Evolutionary conservation across 441 rosid species (phyloP), one percentile per base, ranked within the genome.

Genomic region (Jatropha multifida): DNA sequence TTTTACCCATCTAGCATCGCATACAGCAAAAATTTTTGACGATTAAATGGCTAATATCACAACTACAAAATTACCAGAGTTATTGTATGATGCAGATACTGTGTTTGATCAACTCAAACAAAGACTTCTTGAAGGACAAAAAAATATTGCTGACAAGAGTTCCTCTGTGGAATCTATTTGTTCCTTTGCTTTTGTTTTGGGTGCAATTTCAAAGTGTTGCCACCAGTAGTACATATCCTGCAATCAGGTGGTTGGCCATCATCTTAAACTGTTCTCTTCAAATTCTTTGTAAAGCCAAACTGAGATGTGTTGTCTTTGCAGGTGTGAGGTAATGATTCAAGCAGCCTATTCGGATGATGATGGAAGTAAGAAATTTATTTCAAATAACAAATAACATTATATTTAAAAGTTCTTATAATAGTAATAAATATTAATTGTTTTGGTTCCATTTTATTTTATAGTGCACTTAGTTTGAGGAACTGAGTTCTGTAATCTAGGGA

Each of bases 281-380:
- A 38, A 20, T 12, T 44, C 65, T 65, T 49, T 14, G 0, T n/a
- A 14, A 42, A 65, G 40, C 44, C 46, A 69, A 64, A 67, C 55
- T 48, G 59, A 44, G 63, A 71, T 23, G 0, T 37, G 41, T 55
- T 59, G 55, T 60, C 20, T 76, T 44, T 72, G 44, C 79, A 94
- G 99, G 91, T 94, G 98, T 75, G 90, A 95, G 88, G 90, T 95
- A 74, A 88, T 88, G 96, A 95, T 95, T 83, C 99, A 94, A 89
- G 96, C 97, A n/a, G 90, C 90, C 2, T 92, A 87, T 63, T 48
- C 87, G 0, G 80, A 82, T 51, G 90, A 82, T 2, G 77, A 80
- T 0, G 86, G 71, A 71, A 79, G 82, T 8, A 78, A 82, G 80
- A 88, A 77, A 80, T 23, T 23, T 23, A 23, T 23, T 23, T 23